Base-by-base conservation (phyloP, 75 land plant species). In the Sequoia sempervirens region DNA sequence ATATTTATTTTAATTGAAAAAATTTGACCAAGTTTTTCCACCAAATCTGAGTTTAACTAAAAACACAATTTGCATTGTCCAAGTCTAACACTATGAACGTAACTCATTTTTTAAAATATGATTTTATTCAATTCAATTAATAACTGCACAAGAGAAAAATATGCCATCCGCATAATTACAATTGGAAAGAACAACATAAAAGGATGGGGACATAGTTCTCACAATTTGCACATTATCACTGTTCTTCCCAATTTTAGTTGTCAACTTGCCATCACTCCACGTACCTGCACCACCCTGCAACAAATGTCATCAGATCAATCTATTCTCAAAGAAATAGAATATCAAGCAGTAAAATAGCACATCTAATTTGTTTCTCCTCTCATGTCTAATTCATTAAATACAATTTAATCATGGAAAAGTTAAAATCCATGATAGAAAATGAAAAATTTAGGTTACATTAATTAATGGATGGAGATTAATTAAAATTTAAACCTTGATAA, bases 201-300 rank as follows among this genome's bases (percentile, higher is more conserved):
- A 40, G 80, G 30, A 47, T n/a, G 52, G 78, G 47, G 11, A 32
- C 6, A 10, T 50, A 66, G 37, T 54, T 83, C 95, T 94, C 58
- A 98, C 99, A 66, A 92, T 89, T 82, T 90, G 90, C 81, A 98
- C 99, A 85, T 92, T 90, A 81, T 85, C 89, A 84, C 96, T 93
- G 80, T 98, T 96, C 82, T 91, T 91, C 74, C 99, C 99, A 84
- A 96, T 98, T 87, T 98, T 92, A 30, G 99, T 98, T 5, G 95
- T 96, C 30, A 98, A 85, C 84, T 98, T 98, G 72, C 99, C 99
- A 90, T 98, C 99, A 90, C 99, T 98, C 99, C 99, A 98, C 52
- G 99, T 96, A 88, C 99, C 99, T 90, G 99, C 99, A 90, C 99
- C 99, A 90, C 99, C 99, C 99, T 98, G 92, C 87, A 83, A 82